Evolutionary conservation across 352 stramenopile genomes (phyloP).

Genomic region (Phytophthora europaea): DNA sequence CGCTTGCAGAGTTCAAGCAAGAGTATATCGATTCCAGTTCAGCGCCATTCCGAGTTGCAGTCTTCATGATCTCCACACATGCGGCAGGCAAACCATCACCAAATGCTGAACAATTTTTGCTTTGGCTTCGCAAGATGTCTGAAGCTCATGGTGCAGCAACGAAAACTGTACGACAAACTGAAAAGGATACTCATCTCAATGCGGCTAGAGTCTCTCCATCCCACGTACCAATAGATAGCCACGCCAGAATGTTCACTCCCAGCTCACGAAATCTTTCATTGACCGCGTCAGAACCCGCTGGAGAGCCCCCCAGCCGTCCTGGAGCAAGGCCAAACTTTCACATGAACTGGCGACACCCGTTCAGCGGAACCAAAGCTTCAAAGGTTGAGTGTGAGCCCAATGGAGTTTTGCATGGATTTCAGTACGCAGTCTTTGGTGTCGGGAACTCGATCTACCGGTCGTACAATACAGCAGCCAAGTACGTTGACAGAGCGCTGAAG

Average conservation of each 20-base stretch:
- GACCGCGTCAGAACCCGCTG: neutral
- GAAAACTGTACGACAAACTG: neutral
- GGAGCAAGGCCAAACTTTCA: neutral
- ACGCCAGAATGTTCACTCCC: neutral
- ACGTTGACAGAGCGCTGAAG: conserved; percentile 86
- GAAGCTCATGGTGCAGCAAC: neutral
- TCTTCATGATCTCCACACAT: conserved; percentile 94
- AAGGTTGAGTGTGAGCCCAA: conserved; percentile 10
- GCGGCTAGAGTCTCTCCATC: neutral
- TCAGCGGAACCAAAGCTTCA: neutral
- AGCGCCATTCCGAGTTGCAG: conserved; percentile 32
- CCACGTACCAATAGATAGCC: neutral
- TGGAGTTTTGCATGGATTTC: conserved; percentile 51
- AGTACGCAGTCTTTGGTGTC: conserved; percentile 96
- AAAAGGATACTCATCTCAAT: neutral
- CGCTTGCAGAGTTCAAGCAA: conserved; percentile 56
- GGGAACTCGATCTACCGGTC: conserved; percentile 96
- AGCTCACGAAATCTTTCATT: neutral
- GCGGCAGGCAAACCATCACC: conserved; percentile 91
- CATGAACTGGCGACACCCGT: conserved; percentile 6
- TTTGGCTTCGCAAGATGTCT: conserved; percentile 26
- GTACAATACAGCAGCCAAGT: conserved; percentile 95
- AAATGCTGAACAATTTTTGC: conserved; percentile 28
- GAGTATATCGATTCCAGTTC: conserved; percentile 40
- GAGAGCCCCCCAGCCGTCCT: neutral